These are phyloP conservation scores for Thielaviopsis populi DNA, from an alignment of 2,329 filamentous ascomycete genomes.

Conservation along the genomic window DNA sequence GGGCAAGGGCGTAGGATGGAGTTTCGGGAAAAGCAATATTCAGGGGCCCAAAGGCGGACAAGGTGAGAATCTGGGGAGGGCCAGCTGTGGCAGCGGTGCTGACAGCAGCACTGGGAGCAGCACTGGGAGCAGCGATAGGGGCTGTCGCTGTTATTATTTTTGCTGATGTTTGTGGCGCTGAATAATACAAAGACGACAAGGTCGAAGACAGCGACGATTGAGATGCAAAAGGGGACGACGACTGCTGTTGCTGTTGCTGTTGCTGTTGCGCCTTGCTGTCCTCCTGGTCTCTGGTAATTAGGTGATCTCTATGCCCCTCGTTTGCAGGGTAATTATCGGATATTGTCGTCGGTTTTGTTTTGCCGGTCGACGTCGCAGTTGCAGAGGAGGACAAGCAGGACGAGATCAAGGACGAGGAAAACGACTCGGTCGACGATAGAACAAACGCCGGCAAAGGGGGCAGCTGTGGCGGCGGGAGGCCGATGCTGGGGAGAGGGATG, in stretches of 20 bases:
- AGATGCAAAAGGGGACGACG: not conserved
- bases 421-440: not conserved
- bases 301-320: no score
- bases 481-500: conserved; percentile 7
- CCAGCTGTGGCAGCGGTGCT: not conserved
- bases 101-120: not conserved
- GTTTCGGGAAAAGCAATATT: conserved; percentile 2
- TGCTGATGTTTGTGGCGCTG: not conserved
- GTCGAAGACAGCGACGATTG: not conserved
- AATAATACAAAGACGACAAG: not conserved
- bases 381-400: no score
- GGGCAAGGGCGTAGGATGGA: not conserved
- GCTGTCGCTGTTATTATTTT: not conserved
- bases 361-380: not conserved
- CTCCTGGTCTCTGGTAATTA: no score
- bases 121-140: not conserved
- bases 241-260: not conserved
- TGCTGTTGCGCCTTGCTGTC: not conserved
- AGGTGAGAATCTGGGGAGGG: conserved; percentile 7
- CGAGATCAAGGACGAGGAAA: not conserved
- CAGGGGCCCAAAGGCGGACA: conserved; percentile 6
- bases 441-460: conserved; percentile 7
- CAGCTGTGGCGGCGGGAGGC: conserved; percentile 2
- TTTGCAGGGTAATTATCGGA: not conserved
- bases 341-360: not conserved